Evolutionary conservation across 768 basidiomycete genomes (phyloP).

Genomic region (Lactarius deliciosus): DNA sequence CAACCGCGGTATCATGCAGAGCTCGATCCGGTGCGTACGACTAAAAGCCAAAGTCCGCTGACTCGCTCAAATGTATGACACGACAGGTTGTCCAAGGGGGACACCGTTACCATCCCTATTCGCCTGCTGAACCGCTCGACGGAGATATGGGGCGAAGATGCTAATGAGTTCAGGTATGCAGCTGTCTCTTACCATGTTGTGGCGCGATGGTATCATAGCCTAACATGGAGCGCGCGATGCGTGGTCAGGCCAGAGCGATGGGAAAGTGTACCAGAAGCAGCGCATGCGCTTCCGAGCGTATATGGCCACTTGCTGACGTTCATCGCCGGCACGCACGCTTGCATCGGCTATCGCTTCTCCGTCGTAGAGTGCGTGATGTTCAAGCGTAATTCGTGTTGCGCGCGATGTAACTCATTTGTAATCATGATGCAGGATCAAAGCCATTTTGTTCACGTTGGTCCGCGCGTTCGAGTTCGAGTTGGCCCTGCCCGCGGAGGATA

Average conservation of each 20-base stretch:
- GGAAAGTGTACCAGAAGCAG: conserved; percentile 25
- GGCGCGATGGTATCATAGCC: too few species aligned
- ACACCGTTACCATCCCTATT: conserved; percentile 32
- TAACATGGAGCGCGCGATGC: neutral
- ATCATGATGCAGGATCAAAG: conserved; percentile 30
- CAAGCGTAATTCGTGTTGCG: neutral
- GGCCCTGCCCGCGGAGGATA: conserved; percentile 26
- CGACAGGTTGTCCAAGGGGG: conserved; percentile 27
- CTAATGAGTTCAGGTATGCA: conserved; percentile 34
- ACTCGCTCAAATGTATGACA: neutral
- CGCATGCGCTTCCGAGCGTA: conserved; percentile 22
- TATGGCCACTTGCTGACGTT: conserved; percentile 33
- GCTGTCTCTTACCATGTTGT: too few species aligned
- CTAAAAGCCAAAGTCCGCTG: neutral
- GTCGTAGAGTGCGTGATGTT: conserved; percentile 31
- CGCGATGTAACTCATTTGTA: neutral
- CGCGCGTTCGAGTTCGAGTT: conserved; percentile 31
- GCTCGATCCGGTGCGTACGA: conserved; percentile 25
- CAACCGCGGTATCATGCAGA: conserved; percentile 20
- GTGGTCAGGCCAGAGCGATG: conserved; percentile 29
- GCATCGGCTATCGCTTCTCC: conserved; percentile 36
- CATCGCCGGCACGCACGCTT: conserved; percentile 34
- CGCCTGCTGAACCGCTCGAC: conserved; percentile 32
- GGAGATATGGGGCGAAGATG: conserved; percentile 38
- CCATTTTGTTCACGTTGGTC: conserved; percentile 30